Conservation (phyloP, 176 grass and related monocot genomes). For the Bromus sterilis region DNA sequence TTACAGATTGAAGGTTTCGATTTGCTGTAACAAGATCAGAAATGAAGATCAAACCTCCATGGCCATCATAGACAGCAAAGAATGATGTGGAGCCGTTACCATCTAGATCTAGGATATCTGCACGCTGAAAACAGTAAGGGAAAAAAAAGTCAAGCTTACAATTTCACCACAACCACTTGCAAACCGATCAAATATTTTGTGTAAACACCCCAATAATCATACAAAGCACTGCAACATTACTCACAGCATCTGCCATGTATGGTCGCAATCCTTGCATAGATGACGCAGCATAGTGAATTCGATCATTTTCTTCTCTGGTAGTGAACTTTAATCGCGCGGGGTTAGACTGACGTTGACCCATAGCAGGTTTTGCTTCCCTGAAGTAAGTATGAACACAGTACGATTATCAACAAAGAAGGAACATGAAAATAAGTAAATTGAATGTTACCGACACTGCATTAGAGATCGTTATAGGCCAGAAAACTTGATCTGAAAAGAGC, state of each 20-base stretch:
- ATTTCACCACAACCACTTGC: background rate
- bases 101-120: constrained; percentile 7
- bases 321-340: background rate
- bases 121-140: background rate
- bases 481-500: background rate
- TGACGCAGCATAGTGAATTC: constrained; percentile 14
- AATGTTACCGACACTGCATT: background rate
- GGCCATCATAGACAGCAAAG: constrained; percentile 43
- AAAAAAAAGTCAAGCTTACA: background rate
- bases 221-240: background rate
- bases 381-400: constrained; percentile 3
- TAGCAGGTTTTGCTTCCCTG: constrained; percentile 6
- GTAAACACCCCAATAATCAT: background rate
- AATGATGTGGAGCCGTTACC: background rate
- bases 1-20: background rate
- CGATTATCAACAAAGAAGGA: background rate
- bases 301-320: background rate
- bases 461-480: background rate
- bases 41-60: constrained; percentile 26
- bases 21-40: too few species aligned
- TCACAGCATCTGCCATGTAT: too few species aligned
- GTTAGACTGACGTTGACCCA: background rate
- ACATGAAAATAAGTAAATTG: background rate
- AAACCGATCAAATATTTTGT: background rate
- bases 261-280: too few species aligned